Base-by-base conservation (phyloP, 192 early-diverging fungal genomes). In the Linnemannia hyalina region DNA sequence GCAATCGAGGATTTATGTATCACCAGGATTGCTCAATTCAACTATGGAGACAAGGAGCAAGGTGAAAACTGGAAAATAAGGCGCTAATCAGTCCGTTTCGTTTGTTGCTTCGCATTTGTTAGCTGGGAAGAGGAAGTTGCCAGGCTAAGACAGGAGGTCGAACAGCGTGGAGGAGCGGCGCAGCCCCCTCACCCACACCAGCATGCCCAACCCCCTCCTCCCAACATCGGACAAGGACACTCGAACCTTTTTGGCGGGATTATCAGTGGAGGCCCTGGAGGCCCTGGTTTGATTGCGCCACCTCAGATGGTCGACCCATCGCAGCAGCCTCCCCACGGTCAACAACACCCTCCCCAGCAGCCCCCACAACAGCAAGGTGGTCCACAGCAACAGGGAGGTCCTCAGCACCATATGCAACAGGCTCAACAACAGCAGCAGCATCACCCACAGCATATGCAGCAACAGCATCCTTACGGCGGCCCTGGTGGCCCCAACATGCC, bases 51-150 rank as follows among this genome's bases (percentile, higher is more conserved):
- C 18, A 52, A 52, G 49, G 49, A 52, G 49, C 20, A 52, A 52
- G 18, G 38, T 15, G 69, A 70, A 38, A 41, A 70, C 32, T 26
- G 10, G 7, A 32, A 35, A 70, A 70, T 22, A n/a, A 40, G 6
- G 36, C 16, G 69, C 40, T 70, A 70, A 70, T 41, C 40, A n/a
- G 38, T 41, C 22, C 2, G 26, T 70, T 9, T 41, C 6, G 23
- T 65, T 32, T 65, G 26, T 13, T 35, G 11, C 29, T 32, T 65
- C 11, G 10, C n/a, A 41, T 44, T 42, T 57, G 20, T 5, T 80
- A 93, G 92, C 57, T 93, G 90, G 82, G 98, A 99, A 82, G 96
- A 97, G 70, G 97, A 99, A 77, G 94, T 98, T 72, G 88, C 88
- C 52, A 91, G 94, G 44, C 88, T 98, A 75, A 93, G 96, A 35